Percentiles rank a stretch among this genome's conserved stretches.
Evolutionary conservation across 768 basidiomycete species (phyloP).

Genomic region (Tephrocybe sp.): DNA sequence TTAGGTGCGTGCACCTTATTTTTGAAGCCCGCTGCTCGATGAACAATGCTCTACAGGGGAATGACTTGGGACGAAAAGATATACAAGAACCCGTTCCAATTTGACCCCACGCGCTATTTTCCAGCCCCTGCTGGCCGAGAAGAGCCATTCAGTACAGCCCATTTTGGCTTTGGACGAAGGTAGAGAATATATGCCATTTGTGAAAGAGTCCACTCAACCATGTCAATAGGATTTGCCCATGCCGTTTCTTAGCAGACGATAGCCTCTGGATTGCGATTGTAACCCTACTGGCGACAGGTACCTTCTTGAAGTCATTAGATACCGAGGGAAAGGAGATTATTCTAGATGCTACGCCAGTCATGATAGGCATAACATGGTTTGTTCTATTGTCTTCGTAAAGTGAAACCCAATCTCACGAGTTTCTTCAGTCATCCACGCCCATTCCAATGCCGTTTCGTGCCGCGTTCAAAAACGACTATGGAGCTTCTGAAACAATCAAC

Average conservation of each 20-base stretch:
- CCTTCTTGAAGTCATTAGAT: constrained; percentile 3
- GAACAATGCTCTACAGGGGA: neutral
- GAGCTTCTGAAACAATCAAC: neutral
- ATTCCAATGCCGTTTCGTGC: neutral
- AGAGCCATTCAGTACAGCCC: constrained; percentile 8
- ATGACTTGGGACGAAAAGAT: constrained; percentile 10
- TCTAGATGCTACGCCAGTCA: constrained; percentile 2
- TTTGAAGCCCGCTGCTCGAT: no score
- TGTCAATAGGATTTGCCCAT: constrained; percentile 28
- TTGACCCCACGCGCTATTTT: constrained; percentile 13
- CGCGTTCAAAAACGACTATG: neutral
- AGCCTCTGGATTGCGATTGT: constrained; percentile 26
- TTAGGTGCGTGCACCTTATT: neutral
- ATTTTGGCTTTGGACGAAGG: constrained; percentile 16
- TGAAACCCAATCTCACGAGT: neutral
- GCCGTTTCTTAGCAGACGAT: constrained; percentile 35
- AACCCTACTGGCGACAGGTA: neutral
- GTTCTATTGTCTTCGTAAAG: neutral
- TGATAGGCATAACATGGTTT: neutral
- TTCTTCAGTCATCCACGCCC: neutral
- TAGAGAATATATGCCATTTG: neutral
- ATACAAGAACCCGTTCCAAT: constrained; percentile 10
- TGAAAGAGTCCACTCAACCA: neutral
- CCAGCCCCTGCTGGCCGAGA: constrained; percentile 8
- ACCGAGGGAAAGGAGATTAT: neutral